These are phyloP conservation scores for Aspergillus cristatus DNA, from an alignment of 495 filamentous ascomycete species.

Conservation along the genomic window DNA sequence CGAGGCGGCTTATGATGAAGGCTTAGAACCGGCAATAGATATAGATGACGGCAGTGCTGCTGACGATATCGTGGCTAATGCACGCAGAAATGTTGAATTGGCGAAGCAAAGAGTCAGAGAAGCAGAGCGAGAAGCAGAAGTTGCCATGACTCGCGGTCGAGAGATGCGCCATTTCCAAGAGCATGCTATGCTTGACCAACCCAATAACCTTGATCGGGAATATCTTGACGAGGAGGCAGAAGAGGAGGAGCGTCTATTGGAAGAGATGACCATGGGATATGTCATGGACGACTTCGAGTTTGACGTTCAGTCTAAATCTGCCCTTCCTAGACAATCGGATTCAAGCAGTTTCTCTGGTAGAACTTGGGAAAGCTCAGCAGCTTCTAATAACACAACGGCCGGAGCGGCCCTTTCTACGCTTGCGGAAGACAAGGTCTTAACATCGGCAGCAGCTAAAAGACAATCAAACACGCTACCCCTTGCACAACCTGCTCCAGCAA, in stretches of 20 bases:
- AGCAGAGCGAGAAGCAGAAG: constrained; percentile 65
- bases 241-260: constrained; percentile 83
- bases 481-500: constrained; percentile 19
- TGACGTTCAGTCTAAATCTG: constrained; percentile 60
- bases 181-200: constrained; percentile 19
- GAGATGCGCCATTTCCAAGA: constrained; percentile 32
- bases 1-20: constrained; percentile 92
- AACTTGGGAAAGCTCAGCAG: constrained; percentile 81
- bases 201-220: constrained; percentile 29
- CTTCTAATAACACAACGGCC: constrained; percentile 66
- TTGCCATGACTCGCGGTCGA: constrained; percentile 42
- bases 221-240: constrained; percentile 70
- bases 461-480: constrained; percentile 22
- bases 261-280: constrained; percentile 86
- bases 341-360: constrained; percentile 76
- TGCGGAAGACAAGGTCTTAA: constrained; percentile 48
- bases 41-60: constrained; percentile 31
- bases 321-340: constrained; percentile 78
- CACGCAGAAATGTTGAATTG: constrained; percentile 61
- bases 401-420: constrained; percentile 69
- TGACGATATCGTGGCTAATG: constrained; percentile 44
- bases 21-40: constrained; percentile 61
- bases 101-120: constrained; percentile 73
- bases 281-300: constrained; percentile 83
- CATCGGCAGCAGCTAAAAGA: constrained; percentile 17